Evolutionary conservation across 192 early-diverging fungal genomes (phyloP), one percentile per base, ranked within the genome.

Genomic region (Powellomyces hirtus): DNA sequence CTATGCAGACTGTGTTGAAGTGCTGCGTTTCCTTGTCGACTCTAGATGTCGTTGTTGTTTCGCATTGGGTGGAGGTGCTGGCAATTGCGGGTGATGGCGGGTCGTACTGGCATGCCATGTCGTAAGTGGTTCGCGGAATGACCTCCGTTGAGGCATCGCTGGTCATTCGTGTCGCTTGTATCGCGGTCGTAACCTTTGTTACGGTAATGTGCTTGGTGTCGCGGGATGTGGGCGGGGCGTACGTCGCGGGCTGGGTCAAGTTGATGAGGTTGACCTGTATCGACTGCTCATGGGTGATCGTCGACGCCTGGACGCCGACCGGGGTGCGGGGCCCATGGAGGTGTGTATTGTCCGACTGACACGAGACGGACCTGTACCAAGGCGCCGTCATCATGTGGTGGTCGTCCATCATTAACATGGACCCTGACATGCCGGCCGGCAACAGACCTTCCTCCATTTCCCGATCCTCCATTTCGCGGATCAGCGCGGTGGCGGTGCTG

Each of bases 391-490:
- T 10, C 40, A 42, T 10, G 13, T 20, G 10, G 51, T 27, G 8
- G 29, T 16, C 24, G 46, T 49, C 16, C 4, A 24, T 49, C n/a
- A 49, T 24, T 24, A 49, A 3, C n/a, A n/a, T n/a, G n/a, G n/a
- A n/a, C n/a, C n/a, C n/a, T n/a, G n/a, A n/a, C n/a, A n/a, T n/a
- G 20, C 27, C 24, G 16, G 51, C 16, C 51, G 53, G 53, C 5
- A 66, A 30, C 0, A 66, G 64, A 22, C 64, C 64, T 55, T 66
- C 64, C 27, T 66, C 64, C 64, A 66, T 66, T 38, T 66, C 64
- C 11, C 64, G 22, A 11, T 66, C 64, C 27, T 52, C 64, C 29
- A 66, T 46, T 27, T 66, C 64, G 16, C 64, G 51, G 11, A 66
- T 46, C 36, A 66, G 35, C n/a, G 53, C 52, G 33, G 10, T 38